A percentile compares a stretch with the other conserved stretches of the same genome.
phyloP scores from a whole-genome alignment of 1,284 basidiomycete genomes.

The Boletellus deceptivus region DNA sequence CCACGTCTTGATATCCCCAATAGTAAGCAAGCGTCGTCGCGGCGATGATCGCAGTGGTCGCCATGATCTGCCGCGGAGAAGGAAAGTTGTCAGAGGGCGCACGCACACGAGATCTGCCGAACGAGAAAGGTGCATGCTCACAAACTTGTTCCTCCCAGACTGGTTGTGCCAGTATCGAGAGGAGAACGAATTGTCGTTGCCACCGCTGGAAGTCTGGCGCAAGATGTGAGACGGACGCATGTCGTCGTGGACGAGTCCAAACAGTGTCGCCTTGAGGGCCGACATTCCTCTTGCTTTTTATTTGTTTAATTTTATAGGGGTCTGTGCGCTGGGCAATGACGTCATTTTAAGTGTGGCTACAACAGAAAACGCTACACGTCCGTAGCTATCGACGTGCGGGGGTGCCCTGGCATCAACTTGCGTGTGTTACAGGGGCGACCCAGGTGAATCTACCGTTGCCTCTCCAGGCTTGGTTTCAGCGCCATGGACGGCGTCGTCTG shows the following conservation, averaged over 20 bases:
- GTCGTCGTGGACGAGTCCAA: not conserved
- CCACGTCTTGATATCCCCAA: slow-evolving; percentile 35
- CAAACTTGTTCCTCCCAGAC: slow-evolving; percentile 34
- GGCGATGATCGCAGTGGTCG: slow-evolving; percentile 26
- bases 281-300: slow-evolving; percentile 3
- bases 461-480: slow-evolving; percentile 1
- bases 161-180: slow-evolving; percentile 36
- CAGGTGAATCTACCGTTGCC: not conserved
- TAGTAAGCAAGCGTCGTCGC: slow-evolving; percentile 35
- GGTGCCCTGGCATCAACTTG: not conserved
- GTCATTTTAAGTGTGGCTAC: slow-evolving; percentile 18
- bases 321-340: slow-evolving; percentile 17
- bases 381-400: too few species aligned
- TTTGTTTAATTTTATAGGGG: slow-evolving; percentile 21
- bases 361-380: not conserved
- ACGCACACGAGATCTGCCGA: not conserved
- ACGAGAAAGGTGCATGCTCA: slow-evolving; percentile 8
- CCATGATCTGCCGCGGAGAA: slow-evolving; percentile 26
- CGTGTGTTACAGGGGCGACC: not conserved
- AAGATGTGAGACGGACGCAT: slow-evolving; percentile 27
- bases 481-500: not conserved
- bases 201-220: slow-evolving; percentile 19
- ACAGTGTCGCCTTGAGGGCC: slow-evolving; percentile 11
- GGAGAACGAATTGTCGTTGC: slow-evolving; percentile 22
- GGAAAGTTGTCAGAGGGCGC: not conserved